Conservation (phyloP, 2,329 filamentous ascomycete species). For the Juglanconis oblonga region DNA sequence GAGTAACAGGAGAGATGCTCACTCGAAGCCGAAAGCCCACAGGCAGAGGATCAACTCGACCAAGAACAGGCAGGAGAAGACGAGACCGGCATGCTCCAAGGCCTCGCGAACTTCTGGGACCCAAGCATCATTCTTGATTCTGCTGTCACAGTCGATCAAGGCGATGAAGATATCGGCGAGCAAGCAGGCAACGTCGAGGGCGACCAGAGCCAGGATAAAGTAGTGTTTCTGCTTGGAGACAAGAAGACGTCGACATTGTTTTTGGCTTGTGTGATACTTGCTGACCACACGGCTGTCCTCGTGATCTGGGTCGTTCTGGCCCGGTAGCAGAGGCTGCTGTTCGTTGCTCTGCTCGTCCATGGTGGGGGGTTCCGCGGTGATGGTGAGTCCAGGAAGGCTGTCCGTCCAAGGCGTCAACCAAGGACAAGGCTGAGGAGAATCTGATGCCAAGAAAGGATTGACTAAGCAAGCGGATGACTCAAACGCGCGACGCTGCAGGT, state of each 20-base stretch:
- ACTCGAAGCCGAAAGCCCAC: slow-evolving; percentile 61
- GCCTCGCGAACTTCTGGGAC: slow-evolving; percentile 33
- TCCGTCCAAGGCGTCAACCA: no score
- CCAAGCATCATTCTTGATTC: slow-evolving; percentile 38
- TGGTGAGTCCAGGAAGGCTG: not conserved
- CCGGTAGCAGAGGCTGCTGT: slow-evolving; percentile 14
- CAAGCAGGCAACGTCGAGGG: slow-evolving; percentile 43
- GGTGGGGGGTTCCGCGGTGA: not conserved
- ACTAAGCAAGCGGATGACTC: no score
- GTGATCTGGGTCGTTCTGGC: not conserved
- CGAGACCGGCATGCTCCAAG: slow-evolving; percentile 51
- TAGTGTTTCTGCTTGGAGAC: slow-evolving; percentile 40
- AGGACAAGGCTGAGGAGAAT: not conserved
- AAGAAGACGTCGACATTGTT: slow-evolving; percentile 8
- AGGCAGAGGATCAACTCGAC: slow-evolving; percentile 56
- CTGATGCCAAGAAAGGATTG: slow-evolving; percentile 3
- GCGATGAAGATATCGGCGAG: slow-evolving; percentile 47
- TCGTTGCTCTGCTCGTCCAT: slow-evolving; percentile 13
- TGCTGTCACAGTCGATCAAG: slow-evolving; percentile 46
- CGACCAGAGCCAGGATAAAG: slow-evolving; percentile 40
- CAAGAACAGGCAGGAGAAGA: slow-evolving; percentile 65
- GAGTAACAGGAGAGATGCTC: slow-evolving; percentile 26
- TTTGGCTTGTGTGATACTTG: slow-evolving; percentile 4
- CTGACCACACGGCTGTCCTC: slow-evolving; percentile 5
- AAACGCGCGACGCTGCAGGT: no score